Conservation (phyloP, 306 rosid species). For the Lithocarpus polystachyus region DNA sequence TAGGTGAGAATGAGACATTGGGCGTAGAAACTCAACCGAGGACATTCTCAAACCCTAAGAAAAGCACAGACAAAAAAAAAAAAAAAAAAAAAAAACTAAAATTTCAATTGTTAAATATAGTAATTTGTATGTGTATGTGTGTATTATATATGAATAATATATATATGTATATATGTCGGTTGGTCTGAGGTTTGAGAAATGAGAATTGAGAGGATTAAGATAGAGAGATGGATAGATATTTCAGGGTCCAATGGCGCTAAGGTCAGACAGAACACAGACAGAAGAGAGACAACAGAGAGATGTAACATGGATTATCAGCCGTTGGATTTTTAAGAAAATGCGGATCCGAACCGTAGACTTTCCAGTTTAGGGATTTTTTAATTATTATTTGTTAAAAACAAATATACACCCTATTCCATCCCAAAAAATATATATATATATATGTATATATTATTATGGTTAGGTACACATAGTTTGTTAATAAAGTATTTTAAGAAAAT, state of each 20-base stretch:
- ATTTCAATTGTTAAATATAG: neutral
- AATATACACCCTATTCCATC: no score
- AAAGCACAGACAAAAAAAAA: no score
- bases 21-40: constrained; percentile 57
- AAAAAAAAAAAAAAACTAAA: constrained; percentile 14
- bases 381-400: neutral
- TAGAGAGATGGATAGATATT: constrained; percentile 6
- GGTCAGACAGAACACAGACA: constrained; percentile 5
- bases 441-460: no score
- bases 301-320: constrained; percentile 27
- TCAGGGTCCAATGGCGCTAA: constrained; percentile 26
- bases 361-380: neutral
- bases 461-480: no score
- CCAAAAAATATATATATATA: no score
- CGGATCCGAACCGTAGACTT: constrained; percentile 39
- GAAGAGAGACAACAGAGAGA: constrained; percentile 1
- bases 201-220: no score
- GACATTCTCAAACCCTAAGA: constrained; percentile 43
- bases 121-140: no score
- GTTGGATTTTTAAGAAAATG: constrained; percentile 41
- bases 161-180: neutral
- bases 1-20: constrained; percentile 30
- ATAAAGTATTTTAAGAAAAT: no score
- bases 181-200: neutral
- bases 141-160: neutral